Evolutionary conservation across 108 stramenopile species (phyloP), one percentile per base, ranked within the genome.

Genomic region (Skeletonema tropicum): DNA sequence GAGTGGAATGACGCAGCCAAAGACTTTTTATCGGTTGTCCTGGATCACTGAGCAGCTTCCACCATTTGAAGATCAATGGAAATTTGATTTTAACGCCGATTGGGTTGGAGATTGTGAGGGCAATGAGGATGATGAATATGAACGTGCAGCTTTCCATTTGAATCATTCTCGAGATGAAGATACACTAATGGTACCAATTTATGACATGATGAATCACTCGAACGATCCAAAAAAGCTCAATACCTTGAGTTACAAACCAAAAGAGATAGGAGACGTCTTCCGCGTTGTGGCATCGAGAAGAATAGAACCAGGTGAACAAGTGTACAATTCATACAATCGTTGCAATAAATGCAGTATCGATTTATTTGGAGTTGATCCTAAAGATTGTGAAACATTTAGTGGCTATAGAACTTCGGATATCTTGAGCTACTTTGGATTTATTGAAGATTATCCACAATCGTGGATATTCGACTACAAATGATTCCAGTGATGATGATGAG

Each of bases 171-270:
- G 57, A 17, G 68, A n/a, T 39, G 70, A 38, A 46, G 72, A 78
- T 13, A 64, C 69, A 31, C 59, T 71, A 11, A 84, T 84, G 83
- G 52, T 84, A 5, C 83, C 83, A 23, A 59, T 84, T 23, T 84
- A 84, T 32, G 83, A 83, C 41, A 79, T 83, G 81, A 70, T 70
- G n/a, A 82, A 82, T 58, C 81, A 82, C 66, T 72, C 70, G 19
- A 82, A 82, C 31, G 81, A 82, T 75, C 69, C 71, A 6, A 38
- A 66, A 3, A 67, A 75, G 33, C 67, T 82, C 14, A 82, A 82
- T 49, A 82, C 81, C 0, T 49, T 82, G 0, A 63, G 60, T 23
- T 82, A 66, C 66, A 82, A 81, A 42, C 80, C 80, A 0, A 52
- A 55, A 4, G 36, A 26, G 42, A 63, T 23, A 3, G 80, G 80